Evolutionary conservation across 2,329 filamentous ascomycete genomes (phyloP).

Genomic region (Exophiala sp.): DNA sequence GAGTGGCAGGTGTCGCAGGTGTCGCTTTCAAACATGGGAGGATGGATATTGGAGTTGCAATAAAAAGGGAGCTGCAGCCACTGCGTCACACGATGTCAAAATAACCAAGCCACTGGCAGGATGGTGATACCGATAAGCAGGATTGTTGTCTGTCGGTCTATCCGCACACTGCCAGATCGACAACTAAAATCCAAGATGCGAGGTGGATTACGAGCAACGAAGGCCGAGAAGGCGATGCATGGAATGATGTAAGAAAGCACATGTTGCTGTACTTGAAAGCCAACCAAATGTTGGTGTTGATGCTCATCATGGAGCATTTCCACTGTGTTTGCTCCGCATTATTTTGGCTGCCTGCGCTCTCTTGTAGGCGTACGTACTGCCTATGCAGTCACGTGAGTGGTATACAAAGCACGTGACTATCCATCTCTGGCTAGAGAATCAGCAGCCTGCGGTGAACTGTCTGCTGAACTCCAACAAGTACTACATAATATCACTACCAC

Average conservation of each 20-base stretch:
- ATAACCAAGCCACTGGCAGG: neutral
- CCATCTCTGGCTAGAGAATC: no score
- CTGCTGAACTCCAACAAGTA: no score
- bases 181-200: neutral
- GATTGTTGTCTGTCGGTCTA: neutral
- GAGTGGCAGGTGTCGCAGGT: conserved; percentile 3
- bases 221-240: neutral
- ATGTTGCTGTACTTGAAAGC: neutral
- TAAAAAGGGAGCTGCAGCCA: conserved; percentile 4
- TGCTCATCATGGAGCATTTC: neutral
- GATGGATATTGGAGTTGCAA: neutral
- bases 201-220: neutral
- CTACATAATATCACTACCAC: no score
- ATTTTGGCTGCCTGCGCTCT: neutral
- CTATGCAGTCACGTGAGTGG: no score
- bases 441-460: no score
- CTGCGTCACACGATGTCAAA: conserved; percentile 11
- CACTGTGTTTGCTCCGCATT: neutral
- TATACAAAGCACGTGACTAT: no score
- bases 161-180: neutral
- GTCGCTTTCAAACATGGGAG: neutral
- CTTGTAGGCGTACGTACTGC: no score
- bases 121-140: conserved; percentile 6
- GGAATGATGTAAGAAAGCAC: conserved; percentile 4
- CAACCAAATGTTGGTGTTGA: neutral